Percentiles rank a stretch among this genome's conserved stretches.
Evolutionary conservation across 1,284 basidiomycete genomes (phyloP).

Genomic region (Butyriboletus appendiculatus): DNA sequence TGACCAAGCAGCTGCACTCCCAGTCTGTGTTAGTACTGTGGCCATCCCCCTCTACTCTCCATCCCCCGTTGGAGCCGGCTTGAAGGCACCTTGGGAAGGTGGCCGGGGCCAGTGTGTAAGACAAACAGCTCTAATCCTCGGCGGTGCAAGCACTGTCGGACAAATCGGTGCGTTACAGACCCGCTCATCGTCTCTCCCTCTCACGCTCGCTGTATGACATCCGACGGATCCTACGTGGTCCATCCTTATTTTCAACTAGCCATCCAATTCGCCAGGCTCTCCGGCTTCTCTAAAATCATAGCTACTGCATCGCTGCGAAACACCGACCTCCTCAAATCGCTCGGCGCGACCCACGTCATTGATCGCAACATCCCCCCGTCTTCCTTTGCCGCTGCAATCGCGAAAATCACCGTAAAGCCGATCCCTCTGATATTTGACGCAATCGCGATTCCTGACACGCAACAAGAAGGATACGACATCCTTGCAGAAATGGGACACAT

Average conservation of each 20-base stretch:
- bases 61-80: slow-evolving; percentile 19
- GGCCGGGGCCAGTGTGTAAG: slow-evolving; percentile 22
- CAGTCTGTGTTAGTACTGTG: slow-evolving; percentile 13
- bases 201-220: background rate
- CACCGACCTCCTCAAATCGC: slow-evolving; percentile 32
- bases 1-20: slow-evolving; percentile 28
- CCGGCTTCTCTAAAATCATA: slow-evolving; percentile 34
- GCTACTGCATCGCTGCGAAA: slow-evolving; percentile 37
- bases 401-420: slow-evolving; percentile 10
- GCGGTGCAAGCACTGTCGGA: slow-evolving; percentile 39
- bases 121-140: slow-evolving; percentile 37
- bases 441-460: slow-evolving; percentile 17
- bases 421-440: slow-evolving; percentile 22
- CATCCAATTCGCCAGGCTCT: slow-evolving; percentile 37
- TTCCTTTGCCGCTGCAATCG: slow-evolving; percentile 14
- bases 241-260: slow-evolving; percentile 26
- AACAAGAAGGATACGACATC: slow-evolving; percentile 24
- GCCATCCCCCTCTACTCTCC: slow-evolving; percentile 22
- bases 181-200: background rate
- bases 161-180: slow-evolving; percentile 30
- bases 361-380: slow-evolving; percentile 23
- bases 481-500: slow-evolving; percentile 24
- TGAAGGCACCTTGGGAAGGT: slow-evolving; percentile 28
- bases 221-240: background rate
- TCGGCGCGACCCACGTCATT: slow-evolving; percentile 38